These are phyloP conservation scores for Euphorbia lathyris DNA, from an alignment of 345 rosid genomes.

Conservation along the genomic window DNA sequence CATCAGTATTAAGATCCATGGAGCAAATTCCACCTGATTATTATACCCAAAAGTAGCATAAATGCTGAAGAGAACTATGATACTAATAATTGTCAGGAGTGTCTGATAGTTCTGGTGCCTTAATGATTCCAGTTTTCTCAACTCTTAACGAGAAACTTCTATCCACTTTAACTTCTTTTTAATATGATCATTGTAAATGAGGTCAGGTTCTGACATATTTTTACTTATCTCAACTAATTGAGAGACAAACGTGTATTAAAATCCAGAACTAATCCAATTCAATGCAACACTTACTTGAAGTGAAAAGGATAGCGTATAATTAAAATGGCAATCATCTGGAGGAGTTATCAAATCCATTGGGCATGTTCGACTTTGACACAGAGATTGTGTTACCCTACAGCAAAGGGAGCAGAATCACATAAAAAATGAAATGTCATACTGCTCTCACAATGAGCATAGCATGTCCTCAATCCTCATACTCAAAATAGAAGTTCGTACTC, in stretches of 20 bases:
- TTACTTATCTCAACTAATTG: neutral
- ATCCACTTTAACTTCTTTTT: constrained; percentile 1
- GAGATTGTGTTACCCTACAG: constrained; percentile 67
- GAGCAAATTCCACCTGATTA: neutral
- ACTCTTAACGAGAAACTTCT: neutral
- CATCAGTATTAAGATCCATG: neutral
- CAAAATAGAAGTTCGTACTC: constrained; percentile 47
- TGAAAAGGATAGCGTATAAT: constrained; percentile 84
- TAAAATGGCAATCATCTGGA: constrained; percentile 98
- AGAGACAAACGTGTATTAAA: neutral
- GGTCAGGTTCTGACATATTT: neutral
- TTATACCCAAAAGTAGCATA: neutral
- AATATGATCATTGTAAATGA: neutral
- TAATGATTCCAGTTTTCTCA: neutral
- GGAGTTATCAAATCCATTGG: constrained; percentile 89
- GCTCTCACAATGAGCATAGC: constrained; percentile 7
- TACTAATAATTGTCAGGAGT: neutral
- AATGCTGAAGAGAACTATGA: neutral
- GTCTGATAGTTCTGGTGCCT: neutral
- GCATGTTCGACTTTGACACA: constrained; percentile 76
- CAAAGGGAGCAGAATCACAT: constrained; percentile 10
- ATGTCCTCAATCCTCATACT: constrained; percentile 2
- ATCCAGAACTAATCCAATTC: constrained; percentile 17
- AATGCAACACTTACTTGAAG: constrained; percentile 61
- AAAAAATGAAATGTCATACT: constrained; percentile 15